Evolutionary conservation across 495 filamentous ascomycete species (phyloP), one percentile per base, ranked within the genome.

Genomic region (Aspergillus nidulans): DNA sequence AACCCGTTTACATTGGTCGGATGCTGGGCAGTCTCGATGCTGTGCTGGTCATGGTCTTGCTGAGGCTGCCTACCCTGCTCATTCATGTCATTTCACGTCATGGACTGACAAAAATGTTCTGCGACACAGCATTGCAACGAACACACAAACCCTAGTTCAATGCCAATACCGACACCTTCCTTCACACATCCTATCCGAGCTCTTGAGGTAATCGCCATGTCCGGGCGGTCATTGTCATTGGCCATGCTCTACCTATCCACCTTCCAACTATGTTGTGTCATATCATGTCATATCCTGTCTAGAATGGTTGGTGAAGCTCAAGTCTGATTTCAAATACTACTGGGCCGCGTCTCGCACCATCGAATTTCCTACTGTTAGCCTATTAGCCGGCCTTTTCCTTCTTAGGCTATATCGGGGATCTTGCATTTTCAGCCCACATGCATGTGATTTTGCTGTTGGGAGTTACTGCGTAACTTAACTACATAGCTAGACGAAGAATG

Each of bases 21-120:
- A 21, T 6, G 13, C 16, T 24, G 21, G 19, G 42, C 21, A 55
- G 40, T 34, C 41, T 44, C 25, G 26, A 52, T 59, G 44, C 52
- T 51, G 53, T 59, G 44, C 52, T 48, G 53, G 58, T 30, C 52
- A 59, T 51, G 53, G 58, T 30, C 49, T 57, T 59, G 46, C 26
- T 53, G 48, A 44, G 30, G 16, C 47, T 39, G 1, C 42, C 28
- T 49, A 9, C 16, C 21, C 16, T 34, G 30, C 30, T 34, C 30
- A 34, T 28, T 28, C 4, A 28, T 4, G 26, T 28, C 26, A 28
- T 28, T 4, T 28, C 26, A 4, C 4, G 26, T 28, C 26, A 4
- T 28, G 4, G 4, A 4, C n/a, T n/a, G n/a, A n/a, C n/a, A n/a
- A n/a, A n/a, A n/a, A n/a, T n/a, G n/a, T n/a, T n/a, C n/a, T n/a